A percentile compares a stretch with the other conserved stretches of the same genome.
Evolutionary conservation across 2,329 filamentous ascomycete genomes (phyloP).

Genomic region (Aspergillus bombycis): DNA sequence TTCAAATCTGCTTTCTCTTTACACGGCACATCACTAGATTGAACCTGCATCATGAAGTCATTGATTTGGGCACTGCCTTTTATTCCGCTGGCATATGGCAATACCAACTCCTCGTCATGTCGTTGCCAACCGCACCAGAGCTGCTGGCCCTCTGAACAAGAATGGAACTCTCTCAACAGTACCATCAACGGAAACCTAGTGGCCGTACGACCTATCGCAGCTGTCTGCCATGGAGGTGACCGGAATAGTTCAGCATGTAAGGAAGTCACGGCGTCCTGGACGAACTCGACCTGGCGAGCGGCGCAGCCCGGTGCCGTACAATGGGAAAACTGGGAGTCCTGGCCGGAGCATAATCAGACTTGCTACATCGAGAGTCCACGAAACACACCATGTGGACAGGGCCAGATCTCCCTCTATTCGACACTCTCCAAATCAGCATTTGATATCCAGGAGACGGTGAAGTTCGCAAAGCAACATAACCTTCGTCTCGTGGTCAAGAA

Average conservation of each 20-base stretch:
- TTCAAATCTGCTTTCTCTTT: neutral
- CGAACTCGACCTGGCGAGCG: slow-evolving; percentile 40
- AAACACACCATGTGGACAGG: slow-evolving; percentile 34
- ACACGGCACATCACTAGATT: too few relatives aligned
- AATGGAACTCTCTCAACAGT: slow-evolving; percentile 43
- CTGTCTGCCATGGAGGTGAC: slow-evolving; percentile 32
- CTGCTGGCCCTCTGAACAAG: slow-evolving; percentile 43
- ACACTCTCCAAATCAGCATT: slow-evolving; percentile 34
- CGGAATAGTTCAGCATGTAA: slow-evolving; percentile 22
- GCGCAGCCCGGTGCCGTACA: slow-evolving; percentile 41
- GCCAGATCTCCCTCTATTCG: slow-evolving; percentile 42
- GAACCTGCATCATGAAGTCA: neutral
- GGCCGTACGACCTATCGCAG: slow-evolving; percentile 35
- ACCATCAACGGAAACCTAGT: slow-evolving; percentile 42
- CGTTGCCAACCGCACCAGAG: slow-evolving; percentile 32
- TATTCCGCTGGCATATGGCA: neutral
- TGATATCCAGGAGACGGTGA: slow-evolving; percentile 44
- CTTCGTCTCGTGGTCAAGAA: slow-evolving; percentile 20
- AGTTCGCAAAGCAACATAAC: slow-evolving; percentile 35
- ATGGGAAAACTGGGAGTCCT: slow-evolving; percentile 45
- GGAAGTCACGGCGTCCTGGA: slow-evolving; percentile 18
- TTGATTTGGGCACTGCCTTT: neutral
- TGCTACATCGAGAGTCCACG: slow-evolving; percentile 39
- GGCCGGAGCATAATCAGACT: slow-evolving; percentile 38
- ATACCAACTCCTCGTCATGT: slow-evolving; percentile 14